phyloP scores from a whole-genome alignment of 2,329 filamentous ascomycete genomes.

The Esteya vermicola region DNA sequence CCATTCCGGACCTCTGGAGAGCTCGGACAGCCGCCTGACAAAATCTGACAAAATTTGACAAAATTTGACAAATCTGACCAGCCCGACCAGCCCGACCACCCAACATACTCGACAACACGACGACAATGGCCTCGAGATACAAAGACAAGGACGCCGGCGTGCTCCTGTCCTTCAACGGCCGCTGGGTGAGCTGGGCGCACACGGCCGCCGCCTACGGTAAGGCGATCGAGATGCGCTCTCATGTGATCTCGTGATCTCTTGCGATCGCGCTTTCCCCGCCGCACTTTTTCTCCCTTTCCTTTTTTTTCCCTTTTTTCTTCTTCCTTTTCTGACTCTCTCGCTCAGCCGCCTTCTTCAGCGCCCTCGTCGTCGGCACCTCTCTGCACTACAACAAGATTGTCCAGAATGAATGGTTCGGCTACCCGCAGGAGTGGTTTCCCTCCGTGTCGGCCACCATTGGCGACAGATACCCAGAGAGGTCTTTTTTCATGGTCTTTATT shows the following conservation, averaged over 20 bases:
- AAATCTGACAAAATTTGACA: no score
- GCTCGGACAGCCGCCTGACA: no score
- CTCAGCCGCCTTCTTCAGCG: constrained; percentile 70
- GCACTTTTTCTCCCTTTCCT: background rate
- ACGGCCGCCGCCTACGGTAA: constrained; percentile 69
- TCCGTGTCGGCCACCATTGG: constrained; percentile 95
- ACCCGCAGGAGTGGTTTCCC: constrained; percentile 91
- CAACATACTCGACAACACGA: no score
- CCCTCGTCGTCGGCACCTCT: constrained; percentile 62
- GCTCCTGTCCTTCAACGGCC: constrained; percentile 58
- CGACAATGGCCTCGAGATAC: constrained; percentile 25
- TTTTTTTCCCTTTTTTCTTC: background rate
- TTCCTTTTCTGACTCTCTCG: background rate
- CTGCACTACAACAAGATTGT: constrained; percentile 97
- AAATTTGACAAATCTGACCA: no score
- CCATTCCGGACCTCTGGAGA: no score
- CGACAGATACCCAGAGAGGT: constrained; percentile 90
- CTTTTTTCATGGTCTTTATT: constrained; percentile 95
- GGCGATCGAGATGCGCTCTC: no score
- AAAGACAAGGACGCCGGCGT: constrained; percentile 52
- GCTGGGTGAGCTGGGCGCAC: constrained; percentile 83
- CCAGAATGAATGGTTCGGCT: constrained; percentile 89
- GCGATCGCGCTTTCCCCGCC: background rate
- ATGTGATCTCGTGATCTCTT: background rate
- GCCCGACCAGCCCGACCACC: no score